Percentiles rank a stretch among this genome's conserved stretches.
Conservation (phyloP, 306 rosid genomes). For the Lathyrus aphaca region DNA sequence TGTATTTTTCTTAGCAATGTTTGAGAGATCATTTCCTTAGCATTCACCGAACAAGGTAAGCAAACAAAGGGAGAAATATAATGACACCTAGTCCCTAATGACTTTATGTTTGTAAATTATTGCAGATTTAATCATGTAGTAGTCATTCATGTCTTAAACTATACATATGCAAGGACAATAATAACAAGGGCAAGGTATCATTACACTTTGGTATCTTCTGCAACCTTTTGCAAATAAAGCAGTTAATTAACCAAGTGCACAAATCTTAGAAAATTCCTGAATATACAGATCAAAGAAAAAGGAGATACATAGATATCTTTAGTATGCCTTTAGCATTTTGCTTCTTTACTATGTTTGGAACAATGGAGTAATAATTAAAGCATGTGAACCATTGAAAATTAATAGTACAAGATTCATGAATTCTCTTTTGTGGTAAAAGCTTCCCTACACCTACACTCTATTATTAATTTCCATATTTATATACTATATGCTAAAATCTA, state of each 20-base stretch:
- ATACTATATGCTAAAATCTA: conserved; percentile 41
- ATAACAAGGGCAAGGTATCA: conserved; percentile 39
- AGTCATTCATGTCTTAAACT: not conserved
- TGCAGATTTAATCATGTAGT: not conserved
- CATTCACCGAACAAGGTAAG: conserved; percentile 23
- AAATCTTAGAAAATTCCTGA: conserved; percentile 21
- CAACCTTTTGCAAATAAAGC: conserved; percentile 32
- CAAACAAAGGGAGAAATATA: conserved; percentile 31
- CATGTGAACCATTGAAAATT: conserved; percentile 16
- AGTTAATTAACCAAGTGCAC: not conserved
- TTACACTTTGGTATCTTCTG: conserved; percentile 17
- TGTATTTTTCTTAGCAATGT: conserved; percentile 19
- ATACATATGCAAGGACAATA: conserved; percentile 22
- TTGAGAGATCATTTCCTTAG: conserved; percentile 28
- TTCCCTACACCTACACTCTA: conserved; percentile 40
- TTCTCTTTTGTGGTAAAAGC: conserved; percentile 43
- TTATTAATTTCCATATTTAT: conserved; percentile 48
- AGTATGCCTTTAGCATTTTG: conserved; percentile 25
- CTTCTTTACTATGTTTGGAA: conserved; percentile 33
- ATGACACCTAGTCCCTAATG: not conserved
- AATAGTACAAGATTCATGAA: conserved; percentile 22
- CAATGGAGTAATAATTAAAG: conserved; percentile 32
- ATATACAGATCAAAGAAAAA: conserved; percentile 29
- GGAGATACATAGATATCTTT: not conserved
- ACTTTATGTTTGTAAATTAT: not conserved